Evolutionary conservation across 371 early-diverging fungal species (phyloP).

Genomic region (Mucor mucedo): DNA sequence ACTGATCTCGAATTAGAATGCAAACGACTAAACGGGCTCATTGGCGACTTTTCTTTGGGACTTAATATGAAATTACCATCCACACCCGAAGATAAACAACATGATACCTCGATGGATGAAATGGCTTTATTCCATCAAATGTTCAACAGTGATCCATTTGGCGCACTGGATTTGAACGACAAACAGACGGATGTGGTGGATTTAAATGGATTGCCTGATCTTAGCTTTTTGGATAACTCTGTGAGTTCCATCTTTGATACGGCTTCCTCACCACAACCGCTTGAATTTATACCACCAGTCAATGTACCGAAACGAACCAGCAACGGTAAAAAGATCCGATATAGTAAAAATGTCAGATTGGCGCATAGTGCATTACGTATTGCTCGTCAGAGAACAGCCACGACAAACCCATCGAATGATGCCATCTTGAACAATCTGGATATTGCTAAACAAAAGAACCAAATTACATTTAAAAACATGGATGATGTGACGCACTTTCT

Average conservation of each 20-base stretch:
- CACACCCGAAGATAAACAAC: conserved; percentile 18
- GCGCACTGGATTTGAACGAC: conserved; percentile 21
- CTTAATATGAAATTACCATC: conserved; percentile 21
- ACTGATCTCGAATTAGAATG: conserved; percentile 42
- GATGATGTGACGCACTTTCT: conserved; percentile 24
- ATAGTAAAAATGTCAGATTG: conserved; percentile 43
- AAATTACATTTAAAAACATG: conserved; percentile 20
- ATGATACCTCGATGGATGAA: conserved; percentile 33
- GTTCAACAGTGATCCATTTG: conserved; percentile 33
- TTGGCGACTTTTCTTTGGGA: conserved; percentile 14
- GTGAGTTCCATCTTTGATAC: conserved; percentile 8
- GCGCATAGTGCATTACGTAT: conserved; percentile 46
- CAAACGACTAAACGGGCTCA: conserved; percentile 32
- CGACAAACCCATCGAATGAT: conserved; percentile 25
- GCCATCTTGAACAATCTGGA: conserved; percentile 29
- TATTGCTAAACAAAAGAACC: conserved; percentile 22
- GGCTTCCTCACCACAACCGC: conserved; percentile 21
- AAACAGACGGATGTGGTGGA: conserved; percentile 20
- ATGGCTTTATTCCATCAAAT: conserved; percentile 44
- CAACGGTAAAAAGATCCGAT: conserved; percentile 51
- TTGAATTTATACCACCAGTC: conserved; percentile 24
- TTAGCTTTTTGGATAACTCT: conserved; percentile 22
- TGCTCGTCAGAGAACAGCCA: conserved; percentile 36
- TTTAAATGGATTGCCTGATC: conserved; percentile 19
- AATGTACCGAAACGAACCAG: conserved; percentile 42